Conservation (phyloP, 495 filamentous ascomycete species). For the Xylaria telfairii region DNA sequence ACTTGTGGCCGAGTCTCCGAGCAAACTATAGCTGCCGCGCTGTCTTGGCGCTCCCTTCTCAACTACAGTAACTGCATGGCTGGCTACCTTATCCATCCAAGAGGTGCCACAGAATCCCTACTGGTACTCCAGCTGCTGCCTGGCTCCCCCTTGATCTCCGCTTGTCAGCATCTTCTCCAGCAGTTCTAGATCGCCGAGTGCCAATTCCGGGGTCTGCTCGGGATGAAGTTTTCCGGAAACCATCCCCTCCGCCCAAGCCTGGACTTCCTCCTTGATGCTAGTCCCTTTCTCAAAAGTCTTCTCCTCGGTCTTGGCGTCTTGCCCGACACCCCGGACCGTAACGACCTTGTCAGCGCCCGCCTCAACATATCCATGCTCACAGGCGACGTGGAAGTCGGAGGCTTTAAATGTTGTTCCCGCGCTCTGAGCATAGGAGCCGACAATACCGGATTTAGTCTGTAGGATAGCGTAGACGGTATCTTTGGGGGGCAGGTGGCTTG, state of each 20-base stretch:
- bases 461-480: constrained; percentile 74
- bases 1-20: constrained; percentile 25
- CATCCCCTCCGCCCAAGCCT: constrained; percentile 68
- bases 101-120: constrained; percentile 29
- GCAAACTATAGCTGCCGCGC: constrained; percentile 33
- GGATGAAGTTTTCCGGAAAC: constrained; percentile 53
- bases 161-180: constrained; percentile 69
- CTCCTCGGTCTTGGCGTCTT: constrained; percentile 49
- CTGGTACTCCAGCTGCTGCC: constrained; percentile 43
- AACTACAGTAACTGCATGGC: background rate
- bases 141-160: constrained; percentile 62
- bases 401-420: constrained; percentile 67
- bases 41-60: background rate
- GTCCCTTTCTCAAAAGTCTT: constrained; percentile 61
- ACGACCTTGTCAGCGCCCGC: constrained; percentile 43
- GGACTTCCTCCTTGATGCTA: constrained; percentile 71
- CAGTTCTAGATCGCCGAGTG: constrained; percentile 72
- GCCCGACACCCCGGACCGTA: constrained; percentile 49
- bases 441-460: constrained; percentile 65
- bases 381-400: constrained; percentile 56
- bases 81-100: background rate
- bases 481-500: constrained; percentile 71
- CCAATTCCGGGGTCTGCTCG: constrained; percentile 68
- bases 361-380: constrained; percentile 61
- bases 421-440: constrained; percentile 64